These are phyloP conservation scores for Paramyrothecium sp. DNA, from an alignment of 2,329 filamentous ascomycete species.

Conservation along the genomic window DNA sequence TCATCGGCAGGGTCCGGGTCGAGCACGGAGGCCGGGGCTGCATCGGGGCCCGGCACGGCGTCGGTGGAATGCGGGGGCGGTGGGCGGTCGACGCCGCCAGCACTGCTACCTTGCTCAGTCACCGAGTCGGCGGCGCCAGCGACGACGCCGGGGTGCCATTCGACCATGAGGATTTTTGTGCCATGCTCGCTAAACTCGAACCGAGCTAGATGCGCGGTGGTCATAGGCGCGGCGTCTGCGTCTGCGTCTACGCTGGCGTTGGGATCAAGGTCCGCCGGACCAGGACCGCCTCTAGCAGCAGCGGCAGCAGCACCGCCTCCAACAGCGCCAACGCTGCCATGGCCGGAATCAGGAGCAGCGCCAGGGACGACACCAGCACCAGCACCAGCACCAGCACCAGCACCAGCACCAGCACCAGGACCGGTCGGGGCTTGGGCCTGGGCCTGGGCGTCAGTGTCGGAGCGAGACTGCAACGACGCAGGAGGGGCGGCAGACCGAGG, in stretches of 20 bases:
- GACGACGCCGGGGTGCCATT: constrained; percentile 63
- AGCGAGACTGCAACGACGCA: neutral
- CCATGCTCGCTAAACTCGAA: constrained; percentile 89
- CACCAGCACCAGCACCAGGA: too few relatives aligned
- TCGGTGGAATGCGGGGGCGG: neutral
- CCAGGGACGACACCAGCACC: too few relatives aligned
- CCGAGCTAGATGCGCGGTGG: constrained; percentile 52
- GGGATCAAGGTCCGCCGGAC: neutral
- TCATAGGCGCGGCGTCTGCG: constrained; percentile 7
- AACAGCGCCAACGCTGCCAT: too few relatives aligned
- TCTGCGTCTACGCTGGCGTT: neutral
- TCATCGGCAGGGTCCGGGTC: constrained; percentile 12
- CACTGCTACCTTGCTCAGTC: too few relatives aligned
- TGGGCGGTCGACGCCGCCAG: too few relatives aligned
- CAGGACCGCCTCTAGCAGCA: too few relatives aligned
- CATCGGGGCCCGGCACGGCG: constrained; percentile 1
- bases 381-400: too few relatives aligned
- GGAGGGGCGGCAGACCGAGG: constrained; percentile 28
- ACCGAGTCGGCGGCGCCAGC: constrained; percentile 14
- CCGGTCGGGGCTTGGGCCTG: too few relatives aligned
- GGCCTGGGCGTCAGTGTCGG: neutral
- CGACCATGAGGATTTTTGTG: constrained; percentile 90
- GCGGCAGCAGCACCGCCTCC: too few relatives aligned
- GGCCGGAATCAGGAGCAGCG: too few relatives aligned
- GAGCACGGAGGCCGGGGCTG: constrained; percentile 13